Percentiles rank a stretch among this genome's conserved stretches.
phyloP scores from a whole-genome alignment of 2,329 filamentous ascomycete species.

The Colletotrichum viniferum region DNA sequence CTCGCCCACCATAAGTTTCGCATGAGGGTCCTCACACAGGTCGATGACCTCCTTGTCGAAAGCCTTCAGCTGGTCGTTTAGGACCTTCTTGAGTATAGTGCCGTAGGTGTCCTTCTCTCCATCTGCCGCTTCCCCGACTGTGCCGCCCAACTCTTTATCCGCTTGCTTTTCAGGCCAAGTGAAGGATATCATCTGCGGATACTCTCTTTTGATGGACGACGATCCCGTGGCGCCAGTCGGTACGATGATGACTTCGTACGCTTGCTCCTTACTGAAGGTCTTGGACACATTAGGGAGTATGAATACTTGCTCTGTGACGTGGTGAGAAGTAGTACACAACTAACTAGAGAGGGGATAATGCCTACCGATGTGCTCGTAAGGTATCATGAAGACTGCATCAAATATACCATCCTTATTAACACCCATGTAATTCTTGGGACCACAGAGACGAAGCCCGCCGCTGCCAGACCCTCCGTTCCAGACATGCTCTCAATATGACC shows the following conservation, averaged over 20 bases:
- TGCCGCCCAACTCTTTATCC: background rate
- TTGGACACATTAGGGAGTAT: background rate
- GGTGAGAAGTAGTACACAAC: too few species aligned
- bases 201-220: background rate
- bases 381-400: background rate
- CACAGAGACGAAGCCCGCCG: too few species aligned
- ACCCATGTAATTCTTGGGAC: background rate
- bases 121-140: background rate
- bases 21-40: background rate
- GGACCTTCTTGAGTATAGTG: background rate
- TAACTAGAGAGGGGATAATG: background rate
- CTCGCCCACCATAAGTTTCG: background rate
- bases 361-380: background rate
- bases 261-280: accelerated
- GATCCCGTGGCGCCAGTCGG: background rate
- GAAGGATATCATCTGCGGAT: slow-evolving; percentile 2
- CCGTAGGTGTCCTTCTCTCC: background rate
- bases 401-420: background rate
- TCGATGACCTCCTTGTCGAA: background rate
- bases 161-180: background rate
- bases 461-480: too few species aligned
- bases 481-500: too few species aligned
- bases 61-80: background rate
- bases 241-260: background rate
- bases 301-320: background rate